Percentiles rank a stretch among this genome's conserved stretches.
Evolutionary conservation across 2,329 filamentous ascomycete species (phyloP).

Genomic region (Botrytis medusae): DNA sequence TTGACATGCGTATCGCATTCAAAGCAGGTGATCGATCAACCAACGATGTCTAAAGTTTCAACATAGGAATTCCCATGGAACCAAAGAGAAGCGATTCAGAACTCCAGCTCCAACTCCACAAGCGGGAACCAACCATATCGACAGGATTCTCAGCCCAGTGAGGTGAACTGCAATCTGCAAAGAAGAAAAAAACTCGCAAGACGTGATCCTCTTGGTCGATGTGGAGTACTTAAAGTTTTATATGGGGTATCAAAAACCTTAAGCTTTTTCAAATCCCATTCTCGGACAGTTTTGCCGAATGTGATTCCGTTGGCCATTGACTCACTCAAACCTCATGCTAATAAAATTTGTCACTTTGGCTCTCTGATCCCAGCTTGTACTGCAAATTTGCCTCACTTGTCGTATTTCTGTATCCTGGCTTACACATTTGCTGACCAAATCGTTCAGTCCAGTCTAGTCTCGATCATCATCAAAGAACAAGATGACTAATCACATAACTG

Average conservation of each 20-base stretch:
- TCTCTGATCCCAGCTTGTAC: background rate
- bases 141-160: background rate
- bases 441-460: background rate
- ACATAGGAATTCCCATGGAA: background rate
- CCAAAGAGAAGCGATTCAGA: background rate
- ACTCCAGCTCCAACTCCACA: too few relatives aligned
- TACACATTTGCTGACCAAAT: background rate
- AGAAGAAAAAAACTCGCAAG: background rate
- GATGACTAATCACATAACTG: constrained; percentile 30
- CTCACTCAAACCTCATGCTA: background rate
- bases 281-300: background rate
- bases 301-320: background rate
- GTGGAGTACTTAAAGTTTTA: background rate
- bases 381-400: background rate
- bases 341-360: background rate
- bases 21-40: background rate
- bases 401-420: background rate
- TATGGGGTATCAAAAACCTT: background rate
- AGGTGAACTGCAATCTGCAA: background rate
- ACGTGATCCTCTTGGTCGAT: background rate
- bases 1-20: background rate
- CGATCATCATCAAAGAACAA: background rate
- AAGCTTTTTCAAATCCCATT: background rate
- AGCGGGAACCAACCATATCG: background rate
- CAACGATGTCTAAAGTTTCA: background rate